Percentiles rank a stretch among this genome's conserved stretches.
Conservation (phyloP, 371 early-diverging fungal species). For the Rhizomucor miehei region DNA sequence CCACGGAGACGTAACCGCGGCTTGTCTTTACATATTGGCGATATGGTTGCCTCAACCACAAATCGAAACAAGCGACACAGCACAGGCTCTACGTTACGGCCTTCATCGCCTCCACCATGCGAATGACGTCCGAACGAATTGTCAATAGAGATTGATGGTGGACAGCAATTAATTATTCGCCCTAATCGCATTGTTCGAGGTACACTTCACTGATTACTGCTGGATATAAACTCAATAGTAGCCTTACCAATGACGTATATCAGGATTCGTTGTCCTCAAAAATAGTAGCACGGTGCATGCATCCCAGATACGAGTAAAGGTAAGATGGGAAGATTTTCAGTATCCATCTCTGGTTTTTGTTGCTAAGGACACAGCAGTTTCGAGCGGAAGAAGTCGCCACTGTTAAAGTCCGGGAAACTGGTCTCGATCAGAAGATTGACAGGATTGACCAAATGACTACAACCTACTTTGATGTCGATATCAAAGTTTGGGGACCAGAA, state of each 20-base stretch:
- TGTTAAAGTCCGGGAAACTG: conserved; percentile 21
- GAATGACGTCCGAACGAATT: conserved; percentile 3
- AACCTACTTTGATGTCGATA: conserved; percentile 30
- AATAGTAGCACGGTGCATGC: conserved; percentile 26
- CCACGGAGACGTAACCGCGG: conserved; percentile 9
- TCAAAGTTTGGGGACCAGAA: conserved; percentile 36
- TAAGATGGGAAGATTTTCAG: neutral
- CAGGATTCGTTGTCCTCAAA: conserved; percentile 29
- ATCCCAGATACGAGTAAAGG: conserved; percentile 37
- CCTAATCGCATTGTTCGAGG: conserved; percentile 45
- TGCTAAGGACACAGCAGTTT: conserved; percentile 22
- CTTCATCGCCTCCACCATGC: conserved; percentile 1
- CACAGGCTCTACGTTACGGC: neutral
- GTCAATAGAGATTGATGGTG: conserved; percentile 43
- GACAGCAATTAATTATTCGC: conserved; percentile 40
- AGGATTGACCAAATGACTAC: conserved; percentile 30
- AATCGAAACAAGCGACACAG: conserved; percentile 5
- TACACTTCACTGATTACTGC: neutral
- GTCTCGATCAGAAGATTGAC: conserved; percentile 11
- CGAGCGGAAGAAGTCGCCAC: conserved; percentile 42
- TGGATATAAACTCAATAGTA: neutral
- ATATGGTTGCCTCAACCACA: conserved; percentile 6
- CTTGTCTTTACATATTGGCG: conserved; percentile 6
- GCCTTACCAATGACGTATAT: neutral
- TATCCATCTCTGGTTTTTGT: neutral